phyloP scores from a whole-genome alignment of 345 rosid species.

The Populus alba region DNA sequence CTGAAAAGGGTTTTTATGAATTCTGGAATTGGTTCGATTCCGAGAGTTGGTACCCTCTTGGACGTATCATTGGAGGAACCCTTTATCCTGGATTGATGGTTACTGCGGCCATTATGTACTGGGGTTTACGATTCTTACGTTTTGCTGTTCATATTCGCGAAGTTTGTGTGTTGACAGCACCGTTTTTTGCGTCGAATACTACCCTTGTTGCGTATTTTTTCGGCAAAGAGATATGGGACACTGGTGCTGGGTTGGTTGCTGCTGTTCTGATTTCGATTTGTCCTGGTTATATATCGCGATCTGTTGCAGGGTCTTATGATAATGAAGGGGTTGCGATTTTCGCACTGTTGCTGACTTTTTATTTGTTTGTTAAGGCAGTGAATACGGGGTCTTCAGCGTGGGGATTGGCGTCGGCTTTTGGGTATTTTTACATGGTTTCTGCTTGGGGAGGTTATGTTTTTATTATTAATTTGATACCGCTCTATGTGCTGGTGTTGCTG shows the following conservation, averaged over 20 bases:
- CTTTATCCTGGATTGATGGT: constrained; percentile 94
- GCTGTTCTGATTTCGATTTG: constrained; percentile 87
- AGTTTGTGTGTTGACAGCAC: constrained; percentile 93
- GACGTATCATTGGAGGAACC: constrained; percentile 93
- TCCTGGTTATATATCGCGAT: constrained; percentile 95
- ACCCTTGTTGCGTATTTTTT: constrained; percentile 92
- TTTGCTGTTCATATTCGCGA: constrained; percentile 94
- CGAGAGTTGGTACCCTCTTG: constrained; percentile 98
- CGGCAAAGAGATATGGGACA: constrained; percentile 96
- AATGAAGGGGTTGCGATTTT: constrained; percentile 95
- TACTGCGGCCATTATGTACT: constrained; percentile 78
- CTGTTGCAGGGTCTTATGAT: constrained; percentile 95
- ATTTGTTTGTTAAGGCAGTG: constrained; percentile 84
- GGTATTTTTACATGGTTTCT: constrained; percentile 96
- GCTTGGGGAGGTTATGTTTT: constrained; percentile 99
- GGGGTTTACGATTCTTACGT: constrained; percentile 61
- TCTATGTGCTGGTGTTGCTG: constrained; percentile 88
- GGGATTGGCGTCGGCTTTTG: constrained; percentile 89
- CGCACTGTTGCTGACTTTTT: constrained; percentile 82
- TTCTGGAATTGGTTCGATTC: constrained; percentile 99
- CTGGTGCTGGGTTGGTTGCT: constrained; percentile 93
- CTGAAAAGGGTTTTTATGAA: constrained; percentile 85
- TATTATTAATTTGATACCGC: constrained; percentile 90
- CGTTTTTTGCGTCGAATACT: constrained; percentile 93
- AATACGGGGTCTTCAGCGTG: constrained; percentile 90